Evolutionary conservation across 192 early-diverging fungal genomes (phyloP), one percentile per base, ranked within the genome.

Genomic region (Coemansia sp.): DNA sequence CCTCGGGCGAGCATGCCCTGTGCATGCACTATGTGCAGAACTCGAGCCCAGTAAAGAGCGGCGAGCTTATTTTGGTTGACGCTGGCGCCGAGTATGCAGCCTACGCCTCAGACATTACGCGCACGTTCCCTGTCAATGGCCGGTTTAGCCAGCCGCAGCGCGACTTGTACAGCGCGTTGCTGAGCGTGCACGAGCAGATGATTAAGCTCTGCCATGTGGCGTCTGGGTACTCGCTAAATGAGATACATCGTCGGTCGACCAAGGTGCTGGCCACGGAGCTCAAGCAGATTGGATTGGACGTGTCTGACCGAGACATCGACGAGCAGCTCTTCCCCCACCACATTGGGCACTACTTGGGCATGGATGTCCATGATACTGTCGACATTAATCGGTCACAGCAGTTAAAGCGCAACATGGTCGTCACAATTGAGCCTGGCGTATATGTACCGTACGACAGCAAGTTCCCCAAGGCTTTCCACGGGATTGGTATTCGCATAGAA

Each of bases 21-120:
- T 90, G 89, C 15, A 86, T 99, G 87, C 97, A 99, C 73, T 99
- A 99, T 84, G 95, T 98, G 36, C 82, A 89, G 63, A 99, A 99
- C 75, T 86, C 92, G 53, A 70, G 59, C 21, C 58, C 69, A 0
- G 32, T 70, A 55, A 86, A 86, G 9, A 87, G 93, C 69, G 94
- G 92, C 5, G 90, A 95, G 41, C 72, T 98, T 63, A 80, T 99
- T 4, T 80, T 99, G 45, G 88, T 96, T 32, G 97, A 99, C 81
- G 92, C 91, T 53, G 97, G 97, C 42, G 89, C 89, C 36, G 94
- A 96, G 74, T 94, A 91, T 65, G 89, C 91, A 55, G 86, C 89
- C 2, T 99, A 99, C 74, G 94, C 93, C 14, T 88, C 89, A 46
- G 97, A 99, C 70, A 90, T 96, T 51, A 97, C 95, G 0, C 88